A percentile compares a stretch with the other conserved stretches of the same genome.
Evolutionary conservation across 768 basidiomycete genomes (phyloP).

Genomic region (Tephrocybe sp.): DNA sequence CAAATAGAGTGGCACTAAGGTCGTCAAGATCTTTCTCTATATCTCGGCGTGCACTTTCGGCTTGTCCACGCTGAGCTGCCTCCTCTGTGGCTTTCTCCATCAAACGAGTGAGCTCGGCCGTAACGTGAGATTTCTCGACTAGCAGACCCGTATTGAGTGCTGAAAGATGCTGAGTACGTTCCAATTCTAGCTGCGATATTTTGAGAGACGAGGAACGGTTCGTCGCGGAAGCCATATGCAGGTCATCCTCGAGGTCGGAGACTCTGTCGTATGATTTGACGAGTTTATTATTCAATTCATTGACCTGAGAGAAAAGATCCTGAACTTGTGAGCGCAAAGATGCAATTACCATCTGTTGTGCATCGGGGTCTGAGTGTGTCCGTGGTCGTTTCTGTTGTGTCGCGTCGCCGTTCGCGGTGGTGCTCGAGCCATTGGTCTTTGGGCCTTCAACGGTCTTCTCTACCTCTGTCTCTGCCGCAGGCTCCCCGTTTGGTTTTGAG

Average conservation of each 20-base stretch:
- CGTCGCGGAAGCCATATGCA: slow-evolving; percentile 66
- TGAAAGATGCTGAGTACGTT: slow-evolving; percentile 84
- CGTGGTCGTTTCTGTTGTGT: slow-evolving; percentile 15
- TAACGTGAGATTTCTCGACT: slow-evolving; percentile 91
- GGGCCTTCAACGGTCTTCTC: slow-evolving; percentile 6
- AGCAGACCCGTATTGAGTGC: slow-evolving; percentile 89
- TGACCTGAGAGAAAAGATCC: slow-evolving; percentile 88
- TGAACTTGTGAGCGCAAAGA: slow-evolving; percentile 81
- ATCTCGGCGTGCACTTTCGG: slow-evolving; percentile 75
- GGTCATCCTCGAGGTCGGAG: slow-evolving; percentile 88
- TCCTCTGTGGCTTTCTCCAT: slow-evolving; percentile 97
- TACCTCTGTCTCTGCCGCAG: neutral
- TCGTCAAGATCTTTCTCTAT: slow-evolving; percentile 97
- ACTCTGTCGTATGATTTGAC: slow-evolving; percentile 90
- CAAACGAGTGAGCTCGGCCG: slow-evolving; percentile 84
- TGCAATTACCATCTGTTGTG: slow-evolving; percentile 80
- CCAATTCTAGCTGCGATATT: slow-evolving; percentile 79
- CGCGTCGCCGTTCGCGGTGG: slow-evolving; percentile 16
- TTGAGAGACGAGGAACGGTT: slow-evolving; percentile 62
- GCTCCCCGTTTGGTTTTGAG: neutral
- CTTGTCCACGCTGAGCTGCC: slow-evolving; percentile 86
- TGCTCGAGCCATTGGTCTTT: slow-evolving; percentile 16
- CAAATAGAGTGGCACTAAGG: slow-evolving; percentile 86
- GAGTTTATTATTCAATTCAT: slow-evolving; percentile 89
- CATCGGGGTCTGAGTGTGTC: slow-evolving; percentile 46